Conservation (phyloP, 352 stramenopile species). For the Halophytophthora polymorphica region DNA sequence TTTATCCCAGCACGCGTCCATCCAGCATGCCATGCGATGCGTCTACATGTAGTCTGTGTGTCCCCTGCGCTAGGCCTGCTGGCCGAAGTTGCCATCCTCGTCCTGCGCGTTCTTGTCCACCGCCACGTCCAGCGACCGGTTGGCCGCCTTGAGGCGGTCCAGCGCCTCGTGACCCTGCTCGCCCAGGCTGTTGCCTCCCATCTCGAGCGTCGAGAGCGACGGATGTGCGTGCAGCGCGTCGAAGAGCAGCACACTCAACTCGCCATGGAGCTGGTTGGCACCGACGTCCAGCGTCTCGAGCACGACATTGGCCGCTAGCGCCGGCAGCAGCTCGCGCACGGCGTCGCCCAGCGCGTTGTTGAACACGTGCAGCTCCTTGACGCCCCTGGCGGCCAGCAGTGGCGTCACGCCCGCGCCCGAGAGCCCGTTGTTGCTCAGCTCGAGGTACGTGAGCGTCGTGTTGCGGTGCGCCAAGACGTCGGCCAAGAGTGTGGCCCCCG, state of each 20-base stretch:
- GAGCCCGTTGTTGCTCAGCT: slow-evolving; percentile 71
- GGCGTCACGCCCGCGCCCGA: slow-evolving; percentile 40
- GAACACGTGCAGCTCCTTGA: slow-evolving; percentile 72
- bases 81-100: slow-evolving; percentile 54
- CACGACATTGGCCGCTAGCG: slow-evolving; percentile 43
- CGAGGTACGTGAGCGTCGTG: slow-evolving; percentile 45
- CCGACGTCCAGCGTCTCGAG: slow-evolving; percentile 67
- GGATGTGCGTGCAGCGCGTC: slow-evolving; percentile 56
- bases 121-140: slow-evolving; percentile 63
- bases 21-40: slow-evolving; percentile 6
- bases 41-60: no score
- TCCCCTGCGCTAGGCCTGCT: slow-evolving; percentile 4
- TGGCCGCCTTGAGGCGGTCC: slow-evolving; percentile 52
- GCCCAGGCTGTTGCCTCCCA: slow-evolving; percentile 80
- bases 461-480: slow-evolving; percentile 32
- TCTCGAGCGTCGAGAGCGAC: slow-evolving; percentile 76
- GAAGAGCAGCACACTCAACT: slow-evolving; percentile 59
- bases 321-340: slow-evolving; percentile 45
- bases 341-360: slow-evolving; percentile 68
- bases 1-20: slow-evolving; percentile 25
- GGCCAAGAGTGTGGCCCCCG: slow-evolving; percentile 35
- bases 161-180: slow-evolving; percentile 62
- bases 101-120: slow-evolving; percentile 79
- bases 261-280: slow-evolving; percentile 66
- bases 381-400: slow-evolving; percentile 36